Base-by-base conservation (phyloP, 768 basidiomycete genomes). In the Phanerochaete carnosa region DNA sequence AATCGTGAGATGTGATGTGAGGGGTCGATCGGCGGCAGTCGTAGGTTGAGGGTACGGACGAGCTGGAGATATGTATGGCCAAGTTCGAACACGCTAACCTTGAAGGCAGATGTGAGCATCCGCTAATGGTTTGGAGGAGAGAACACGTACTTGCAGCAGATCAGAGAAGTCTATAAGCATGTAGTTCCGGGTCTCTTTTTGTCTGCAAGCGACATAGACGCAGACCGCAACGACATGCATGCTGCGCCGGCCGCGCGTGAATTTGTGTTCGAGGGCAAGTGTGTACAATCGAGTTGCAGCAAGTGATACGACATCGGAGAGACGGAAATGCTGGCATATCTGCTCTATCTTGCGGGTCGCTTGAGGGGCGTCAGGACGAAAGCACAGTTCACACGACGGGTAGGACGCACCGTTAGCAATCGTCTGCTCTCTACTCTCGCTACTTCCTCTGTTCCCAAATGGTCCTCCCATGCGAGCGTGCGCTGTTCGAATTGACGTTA, bases 91-190 rank as follows among this genome's bases (percentile, higher is more conserved):
- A 99, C 97, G 69, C 98, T 98, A 62, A 98, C 92, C 94, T 96
- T 66, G 51, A 33, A 32, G 29, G 16, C 25, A 60, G 19, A 25
- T 49, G 29, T 35, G 37, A 23, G 33, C 33, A 15, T 19, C 1
- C 52, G 12, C n/a, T 2, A 53, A 35, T 11, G 43, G 37, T 11
- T 2, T 3, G 33, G 13, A n/a, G 28, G 29, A 6, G 30, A 2
- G 9, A 26, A 11, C 13, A 65, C 72, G 62, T 65, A 90, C 95
- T 78, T 94, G 90, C 3, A 99, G 83, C 43, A 95, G 79, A 70
- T 98, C 96, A n/a, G 94, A 94, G 68, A 99, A 98, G 75, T 99
- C 97, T 63, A 99, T 98, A 26, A 99, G 85, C 97, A 98, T 98
- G 73, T 95, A 92, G 59, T 89, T 93, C 55, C 89, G 77, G 0